These are phyloP conservation scores for Penicillium arizonense DNA, from an alignment of 495 filamentous ascomycete genomes.

Conservation along the genomic window DNA sequence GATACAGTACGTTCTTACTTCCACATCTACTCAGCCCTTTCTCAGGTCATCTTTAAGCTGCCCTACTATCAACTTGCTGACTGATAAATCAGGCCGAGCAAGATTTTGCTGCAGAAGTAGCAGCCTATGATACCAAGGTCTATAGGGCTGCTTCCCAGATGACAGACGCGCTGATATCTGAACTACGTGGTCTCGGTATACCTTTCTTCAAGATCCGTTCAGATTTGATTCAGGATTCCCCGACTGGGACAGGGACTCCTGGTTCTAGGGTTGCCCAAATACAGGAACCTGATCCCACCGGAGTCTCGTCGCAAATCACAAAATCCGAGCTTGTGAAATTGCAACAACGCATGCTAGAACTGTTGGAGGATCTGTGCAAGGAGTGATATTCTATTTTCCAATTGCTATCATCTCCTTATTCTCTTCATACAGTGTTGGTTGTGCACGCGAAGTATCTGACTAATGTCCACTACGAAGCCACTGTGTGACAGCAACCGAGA, in stretches of 20 bases:
- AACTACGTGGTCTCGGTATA: slow-evolving; percentile 57
- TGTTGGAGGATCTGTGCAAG: slow-evolving; percentile 61
- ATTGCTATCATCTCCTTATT: not conserved
- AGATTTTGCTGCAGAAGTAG: slow-evolving; percentile 54
- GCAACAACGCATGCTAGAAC: slow-evolving; percentile 57
- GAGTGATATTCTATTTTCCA: slow-evolving; percentile 32
- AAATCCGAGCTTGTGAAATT: slow-evolving; percentile 50
- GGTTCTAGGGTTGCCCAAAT: slow-evolving; percentile 2
- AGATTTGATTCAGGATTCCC: slow-evolving; percentile 33
- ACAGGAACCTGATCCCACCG: not conserved
- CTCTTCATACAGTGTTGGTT: too few relatives aligned
- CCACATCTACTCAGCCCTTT: not conserved
- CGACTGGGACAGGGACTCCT: not conserved
- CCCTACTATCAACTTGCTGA: not conserved
- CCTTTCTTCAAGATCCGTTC: slow-evolving; percentile 62
- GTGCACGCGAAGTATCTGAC: too few relatives aligned
- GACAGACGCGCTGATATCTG: slow-evolving; percentile 52
- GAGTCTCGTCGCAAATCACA: slow-evolving; percentile 17
- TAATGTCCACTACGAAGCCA: too few relatives aligned
- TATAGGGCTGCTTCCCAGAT: slow-evolving; percentile 58
- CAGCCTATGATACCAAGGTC: slow-evolving; percentile 59
- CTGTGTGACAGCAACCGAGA: too few relatives aligned
- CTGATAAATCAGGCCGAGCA: slow-evolving; percentile 29
- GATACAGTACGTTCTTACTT: slow-evolving; percentile 26
- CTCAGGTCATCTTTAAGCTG: not conserved